Percentiles rank a stretch among this genome's conserved stretches.
These are phyloP conservation scores for Jatropha podagrica DNA, from an alignment of 441 rosid species.

Conservation along the genomic window DNA sequence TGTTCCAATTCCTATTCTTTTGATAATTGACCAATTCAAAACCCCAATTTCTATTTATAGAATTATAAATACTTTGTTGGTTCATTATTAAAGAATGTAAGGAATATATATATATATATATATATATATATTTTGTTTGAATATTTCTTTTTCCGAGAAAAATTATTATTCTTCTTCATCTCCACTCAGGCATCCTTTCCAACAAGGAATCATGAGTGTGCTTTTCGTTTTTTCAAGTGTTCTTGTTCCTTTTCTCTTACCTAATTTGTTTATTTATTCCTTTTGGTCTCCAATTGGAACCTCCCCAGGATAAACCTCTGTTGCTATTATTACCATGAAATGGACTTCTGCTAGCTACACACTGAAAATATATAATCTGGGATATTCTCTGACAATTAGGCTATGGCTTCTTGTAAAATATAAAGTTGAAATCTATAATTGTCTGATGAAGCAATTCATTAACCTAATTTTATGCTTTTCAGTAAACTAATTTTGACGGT, in stretches of 20 bases:
- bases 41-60: background rate
- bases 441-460: too few species aligned
- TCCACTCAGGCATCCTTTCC: background rate
- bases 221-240: too few species aligned
- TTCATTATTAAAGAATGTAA: background rate
- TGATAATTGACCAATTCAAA: background rate
- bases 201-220: background rate
- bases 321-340: background rate
- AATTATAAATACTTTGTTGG: background rate
- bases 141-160: background rate
- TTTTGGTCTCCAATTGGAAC: background rate
- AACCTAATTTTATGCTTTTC: too few species aligned
- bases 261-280: background rate
- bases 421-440: too few species aligned
- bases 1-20: background rate
- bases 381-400: background rate
- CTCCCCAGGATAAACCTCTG: constrained; percentile 1
- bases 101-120: too few species aligned
- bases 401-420: too few species aligned
- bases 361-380: too few species aligned
- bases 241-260: too few species aligned
- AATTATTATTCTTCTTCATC: background rate
- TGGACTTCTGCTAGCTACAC: too few species aligned
- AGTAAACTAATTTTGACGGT: too few species aligned
- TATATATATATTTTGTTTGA: background rate